Conservation (phyloP, 257 asterid species). For the Verbena officinalis region DNA sequence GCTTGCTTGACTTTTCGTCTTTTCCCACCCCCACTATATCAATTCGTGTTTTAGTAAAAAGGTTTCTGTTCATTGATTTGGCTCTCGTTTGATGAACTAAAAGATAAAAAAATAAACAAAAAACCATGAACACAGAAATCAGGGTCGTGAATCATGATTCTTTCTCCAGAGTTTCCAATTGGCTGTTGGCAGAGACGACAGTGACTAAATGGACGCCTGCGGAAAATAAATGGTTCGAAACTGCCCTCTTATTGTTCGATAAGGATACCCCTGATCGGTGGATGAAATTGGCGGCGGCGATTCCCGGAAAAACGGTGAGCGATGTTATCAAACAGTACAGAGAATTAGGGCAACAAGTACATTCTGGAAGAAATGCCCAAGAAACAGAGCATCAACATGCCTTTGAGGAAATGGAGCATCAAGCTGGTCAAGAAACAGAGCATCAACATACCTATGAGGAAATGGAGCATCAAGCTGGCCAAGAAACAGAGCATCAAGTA, state of each 20-base stretch:
- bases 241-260: slow-evolving; percentile 75
- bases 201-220: slow-evolving; percentile 67
- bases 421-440: too few relatives aligned
- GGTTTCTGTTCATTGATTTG: slow-evolving; percentile 4
- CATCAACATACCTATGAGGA: too few relatives aligned
- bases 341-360: too few relatives aligned
- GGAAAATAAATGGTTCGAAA: slow-evolving; percentile 78
- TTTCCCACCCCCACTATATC: neutral
- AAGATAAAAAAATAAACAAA: neutral
- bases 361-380: too few relatives aligned
- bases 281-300: slow-evolving; percentile 77
- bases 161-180: slow-evolving; percentile 35
- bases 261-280: slow-evolving; percentile 87
- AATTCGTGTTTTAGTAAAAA: too few relatives aligned
- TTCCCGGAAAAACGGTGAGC: slow-evolving; percentile 69
- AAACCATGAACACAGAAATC: slow-evolving; percentile 55
- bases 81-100: slow-evolving; percentile 16
- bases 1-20: slow-evolving; percentile 30
- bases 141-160: slow-evolving; percentile 50
- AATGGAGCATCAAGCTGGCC: too few relatives aligned
- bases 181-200: slow-evolving; percentile 58
- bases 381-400: too few relatives aligned
- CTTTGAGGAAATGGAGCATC: too few relatives aligned
- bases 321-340: slow-evolving; percentile 75
- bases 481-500: too few relatives aligned